These are phyloP conservation scores for Cryptosporidium viatorum DNA, from an alignment of 169 alveolate species.

Conservation along the genomic window DNA sequence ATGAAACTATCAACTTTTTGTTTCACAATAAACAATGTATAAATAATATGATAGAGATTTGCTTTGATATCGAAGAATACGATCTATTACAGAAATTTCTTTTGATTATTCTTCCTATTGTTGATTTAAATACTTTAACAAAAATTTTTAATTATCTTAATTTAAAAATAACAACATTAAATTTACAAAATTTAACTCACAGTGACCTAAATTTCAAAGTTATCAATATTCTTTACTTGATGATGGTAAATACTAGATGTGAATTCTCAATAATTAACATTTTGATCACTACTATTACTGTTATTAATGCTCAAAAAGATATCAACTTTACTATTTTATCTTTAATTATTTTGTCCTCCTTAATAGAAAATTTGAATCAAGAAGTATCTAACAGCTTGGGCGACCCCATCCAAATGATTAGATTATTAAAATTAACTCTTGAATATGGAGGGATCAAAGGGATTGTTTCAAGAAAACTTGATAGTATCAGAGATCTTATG, in stretches of 20 bases:
- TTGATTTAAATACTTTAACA: neutral
- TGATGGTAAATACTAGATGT: conserved; percentile 22
- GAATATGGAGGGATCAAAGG: conserved; percentile 33
- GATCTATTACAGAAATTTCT: conserved; percentile 10
- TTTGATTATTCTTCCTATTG: conserved; percentile 1
- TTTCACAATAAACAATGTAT: conserved; percentile 13
- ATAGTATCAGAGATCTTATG: conserved; percentile 10
- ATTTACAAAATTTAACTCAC: neutral
- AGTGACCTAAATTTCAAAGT: neutral
- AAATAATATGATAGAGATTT: conserved; percentile 13
- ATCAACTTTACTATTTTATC: neutral
- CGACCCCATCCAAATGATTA: conserved; percentile 24
- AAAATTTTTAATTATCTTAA: conserved; percentile 11
- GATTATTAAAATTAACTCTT: conserved; percentile 29
- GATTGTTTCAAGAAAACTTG: neutral
- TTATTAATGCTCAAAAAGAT: conserved; percentile 13
- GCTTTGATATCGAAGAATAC: conserved; percentile 15
- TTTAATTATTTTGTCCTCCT: neutral
- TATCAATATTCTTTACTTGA: neutral
- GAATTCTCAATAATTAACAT: conserved; percentile 3
- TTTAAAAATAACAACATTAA: neutral
- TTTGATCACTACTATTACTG: neutral
- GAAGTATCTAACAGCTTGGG: neutral
- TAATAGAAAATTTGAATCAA: neutral
- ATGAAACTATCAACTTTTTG: conserved; percentile 26